Percentiles rank a stretch among this genome's conserved stretches.
These are phyloP conservation scores for Plectosphaerella plurivora DNA, from an alignment of 2,329 filamentous ascomycete species.

Conservation along the genomic window DNA sequence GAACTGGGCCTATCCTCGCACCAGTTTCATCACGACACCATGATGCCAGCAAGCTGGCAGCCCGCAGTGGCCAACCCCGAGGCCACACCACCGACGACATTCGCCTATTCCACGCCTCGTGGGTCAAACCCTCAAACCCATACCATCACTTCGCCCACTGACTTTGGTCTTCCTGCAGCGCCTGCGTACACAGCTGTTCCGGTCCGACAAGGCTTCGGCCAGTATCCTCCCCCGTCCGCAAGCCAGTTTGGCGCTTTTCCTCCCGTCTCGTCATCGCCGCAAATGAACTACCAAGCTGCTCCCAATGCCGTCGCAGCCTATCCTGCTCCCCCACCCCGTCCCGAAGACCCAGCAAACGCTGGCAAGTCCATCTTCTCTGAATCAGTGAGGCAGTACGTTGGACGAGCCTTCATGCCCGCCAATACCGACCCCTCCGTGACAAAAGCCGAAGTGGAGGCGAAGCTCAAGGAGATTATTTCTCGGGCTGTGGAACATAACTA, in stretches of 20 bases:
- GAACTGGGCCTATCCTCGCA: too few species aligned
- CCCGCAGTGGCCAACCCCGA: conserved; percentile 34
- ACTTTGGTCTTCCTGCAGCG: conserved; percentile 22
- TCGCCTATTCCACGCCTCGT: conserved; percentile 29
- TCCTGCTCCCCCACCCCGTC: conserved; percentile 24
- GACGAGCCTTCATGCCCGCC: conserved; percentile 76
- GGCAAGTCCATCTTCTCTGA: conserved; percentile 74
- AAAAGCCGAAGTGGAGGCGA: conserved; percentile 71
- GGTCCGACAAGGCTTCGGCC: conserved; percentile 56
- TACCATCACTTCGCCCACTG: not conserved
- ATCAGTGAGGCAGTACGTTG: conserved; percentile 83
- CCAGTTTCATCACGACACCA: conserved; percentile 10
- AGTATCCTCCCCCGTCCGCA: conserved; percentile 31
- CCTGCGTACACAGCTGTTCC: conserved; percentile 58
- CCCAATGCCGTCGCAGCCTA: conserved; percentile 12
- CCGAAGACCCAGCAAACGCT: conserved; percentile 23
- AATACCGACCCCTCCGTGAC: conserved; percentile 61
- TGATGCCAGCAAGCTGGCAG: conserved; percentile 27
- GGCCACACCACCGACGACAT: conserved; percentile 21
- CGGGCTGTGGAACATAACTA: conserved; percentile 69
- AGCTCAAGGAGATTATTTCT: conserved; percentile 82
- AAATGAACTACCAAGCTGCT: conserved; percentile 2
- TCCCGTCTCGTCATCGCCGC: conserved; percentile 2
- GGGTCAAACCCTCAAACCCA: conserved; percentile 20
- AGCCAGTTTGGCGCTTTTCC: conserved; percentile 1